phyloP scores from a whole-genome alignment of 805 yeast genomes.

The Metschnikowia arizonensis region DNA sequence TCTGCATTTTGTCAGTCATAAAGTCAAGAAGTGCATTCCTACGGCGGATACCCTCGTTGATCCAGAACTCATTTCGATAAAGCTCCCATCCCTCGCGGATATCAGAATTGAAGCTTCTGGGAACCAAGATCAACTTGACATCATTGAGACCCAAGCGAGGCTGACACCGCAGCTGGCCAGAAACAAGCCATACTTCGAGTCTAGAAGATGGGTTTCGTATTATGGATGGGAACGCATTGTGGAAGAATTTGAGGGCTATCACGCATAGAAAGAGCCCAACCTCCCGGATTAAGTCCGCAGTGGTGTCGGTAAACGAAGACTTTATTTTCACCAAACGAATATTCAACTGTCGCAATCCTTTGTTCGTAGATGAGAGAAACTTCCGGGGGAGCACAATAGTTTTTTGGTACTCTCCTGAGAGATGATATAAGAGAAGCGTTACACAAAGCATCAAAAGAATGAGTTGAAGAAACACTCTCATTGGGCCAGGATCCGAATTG shows the following conservation, averaged over 20 bases:
- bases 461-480: slow-evolving; percentile 46
- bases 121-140: slow-evolving; percentile 74
- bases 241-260: slow-evolving; percentile 28
- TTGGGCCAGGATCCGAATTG: slow-evolving; percentile 19
- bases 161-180: slow-evolving; percentile 45
- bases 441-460: slow-evolving; percentile 57
- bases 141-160: slow-evolving; percentile 67
- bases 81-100: slow-evolving; percentile 93
- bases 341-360: slow-evolving; percentile 82
- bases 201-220: slow-evolving; percentile 28
- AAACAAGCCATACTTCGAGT: slow-evolving; percentile 37
- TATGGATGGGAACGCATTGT: slow-evolving; percentile 33
- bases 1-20: slow-evolving; percentile 14
- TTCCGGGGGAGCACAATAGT: slow-evolving; percentile 79
- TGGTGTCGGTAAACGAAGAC: slow-evolving; percentile 30
- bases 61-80: slow-evolving; percentile 92
- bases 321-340: slow-evolving; percentile 66
- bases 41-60: slow-evolving; percentile 69
- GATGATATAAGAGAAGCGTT: slow-evolving; percentile 70
- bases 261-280: slow-evolving; percentile 29
- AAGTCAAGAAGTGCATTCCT: slow-evolving; percentile 35
- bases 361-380: slow-evolving; percentile 78
- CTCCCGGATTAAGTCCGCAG: slow-evolving; percentile 37
- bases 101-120: slow-evolving; percentile 77
- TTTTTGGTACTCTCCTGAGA: slow-evolving; percentile 85